Evolutionary conservation across 1,139 yeast genomes (phyloP).

Genomic region (Pichia sp.): DNA sequence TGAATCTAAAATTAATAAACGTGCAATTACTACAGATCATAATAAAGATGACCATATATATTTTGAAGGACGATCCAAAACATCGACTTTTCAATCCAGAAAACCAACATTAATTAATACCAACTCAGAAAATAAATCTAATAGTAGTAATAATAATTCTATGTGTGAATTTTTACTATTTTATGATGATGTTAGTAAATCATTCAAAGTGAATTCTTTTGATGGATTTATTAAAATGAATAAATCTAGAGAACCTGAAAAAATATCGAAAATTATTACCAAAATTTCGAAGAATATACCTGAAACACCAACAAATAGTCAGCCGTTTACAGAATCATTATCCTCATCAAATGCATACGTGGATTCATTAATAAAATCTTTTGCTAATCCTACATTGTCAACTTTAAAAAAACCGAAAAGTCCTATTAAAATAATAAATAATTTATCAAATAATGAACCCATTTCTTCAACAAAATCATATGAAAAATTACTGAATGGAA

Average conservation of each 20-base stretch:
- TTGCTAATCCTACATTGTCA: background rate
- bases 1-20: slow-evolving; percentile 21
- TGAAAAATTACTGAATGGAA: background rate
- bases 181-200: slow-evolving; percentile 23
- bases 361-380: background rate
- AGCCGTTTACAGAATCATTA: background rate
- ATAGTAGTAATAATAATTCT: background rate
- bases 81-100: background rate
- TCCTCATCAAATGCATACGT: background rate
- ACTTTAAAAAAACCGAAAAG: background rate
- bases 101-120: slow-evolving; percentile 4
- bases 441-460: background rate
- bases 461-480: background rate
- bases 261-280: slow-evolving; percentile 11
- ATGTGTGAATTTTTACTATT: slow-evolving; percentile 22
- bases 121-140: too few relatives aligned
- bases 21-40: slow-evolving; percentile 12
- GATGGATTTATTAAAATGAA: slow-evolving; percentile 25
- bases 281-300: background rate
- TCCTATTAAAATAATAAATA: background rate
- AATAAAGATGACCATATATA: slow-evolving; percentile 14
- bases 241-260: slow-evolving; percentile 27
- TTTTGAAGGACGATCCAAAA: slow-evolving; percentile 23
- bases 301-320: too few relatives aligned
- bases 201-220: slow-evolving; percentile 24